These are phyloP conservation scores for Kwoniella shivajii DNA, from an alignment of 1,284 basidiomycete species.

Conservation along the genomic window DNA sequence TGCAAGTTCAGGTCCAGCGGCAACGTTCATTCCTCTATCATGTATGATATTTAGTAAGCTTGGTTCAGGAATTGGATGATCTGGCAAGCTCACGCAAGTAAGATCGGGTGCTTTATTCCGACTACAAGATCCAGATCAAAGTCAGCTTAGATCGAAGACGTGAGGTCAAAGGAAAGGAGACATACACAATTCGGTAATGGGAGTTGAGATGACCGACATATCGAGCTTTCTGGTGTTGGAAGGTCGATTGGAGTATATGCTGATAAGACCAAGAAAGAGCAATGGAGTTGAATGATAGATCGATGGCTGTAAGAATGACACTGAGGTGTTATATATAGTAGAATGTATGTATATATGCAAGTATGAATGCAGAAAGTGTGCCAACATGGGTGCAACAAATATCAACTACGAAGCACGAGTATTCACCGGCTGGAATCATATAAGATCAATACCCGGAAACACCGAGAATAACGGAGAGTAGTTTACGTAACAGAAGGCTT, in stretches of 20 bases:
- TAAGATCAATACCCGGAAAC: neutral
- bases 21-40: slow-evolving; percentile 75
- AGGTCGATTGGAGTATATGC: neutral
- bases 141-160: neutral
- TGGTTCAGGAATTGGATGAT: neutral
- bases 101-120: slow-evolving; percentile 79
- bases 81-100: slow-evolving; percentile 64
- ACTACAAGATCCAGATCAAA: slow-evolving; percentile 48
- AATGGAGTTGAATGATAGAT: too few species aligned
- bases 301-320: too few species aligned
- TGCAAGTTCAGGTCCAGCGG: slow-evolving; percentile 79
- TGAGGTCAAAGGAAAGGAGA: slow-evolving; percentile 2
- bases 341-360: neutral
- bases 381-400: too few species aligned
- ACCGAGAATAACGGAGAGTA: neutral
- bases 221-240: slow-evolving; percentile 2
- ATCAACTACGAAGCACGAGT: too few species aligned
- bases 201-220: slow-evolving; percentile 59
- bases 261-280: neutral
- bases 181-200: slow-evolving; percentile 71
- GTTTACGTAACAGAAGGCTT: neutral
- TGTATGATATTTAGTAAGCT: neutral
- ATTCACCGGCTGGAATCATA: too few species aligned
- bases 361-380: too few species aligned
- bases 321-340: neutral